These are phyloP conservation scores for Porcisia hertigi DNA, from an alignment of 208 protist genomes.

Conservation along the genomic window DNA sequence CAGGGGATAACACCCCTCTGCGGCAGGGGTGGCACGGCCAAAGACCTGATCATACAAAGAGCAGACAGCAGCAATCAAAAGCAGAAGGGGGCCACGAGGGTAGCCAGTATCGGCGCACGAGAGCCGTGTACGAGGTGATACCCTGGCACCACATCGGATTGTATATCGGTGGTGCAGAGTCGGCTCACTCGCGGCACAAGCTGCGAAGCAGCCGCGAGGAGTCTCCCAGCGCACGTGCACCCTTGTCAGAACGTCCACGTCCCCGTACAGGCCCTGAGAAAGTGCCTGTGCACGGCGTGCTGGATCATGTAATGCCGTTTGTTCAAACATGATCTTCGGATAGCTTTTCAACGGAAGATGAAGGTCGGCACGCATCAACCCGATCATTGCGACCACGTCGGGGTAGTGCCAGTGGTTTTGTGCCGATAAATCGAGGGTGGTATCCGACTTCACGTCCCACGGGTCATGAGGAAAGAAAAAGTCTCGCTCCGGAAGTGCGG, in stretches of 20 bases:
- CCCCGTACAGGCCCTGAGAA: slow-evolving; percentile 34
- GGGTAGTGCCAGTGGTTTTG: slow-evolving; percentile 35
- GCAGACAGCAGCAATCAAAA: slow-evolving; percentile 24
- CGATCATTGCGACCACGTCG: slow-evolving; percentile 57
- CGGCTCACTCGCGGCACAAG: slow-evolving; percentile 38
- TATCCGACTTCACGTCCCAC: background rate
- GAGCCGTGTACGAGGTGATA: background rate
- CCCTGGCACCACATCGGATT: background rate
- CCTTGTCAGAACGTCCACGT: slow-evolving; percentile 56
- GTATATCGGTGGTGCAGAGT: slow-evolving; percentile 5
- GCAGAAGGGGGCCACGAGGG: slow-evolving; percentile 17
- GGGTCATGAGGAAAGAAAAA: background rate
- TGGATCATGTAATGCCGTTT: slow-evolving; percentile 55
- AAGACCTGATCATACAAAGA: slow-evolving; percentile 24
- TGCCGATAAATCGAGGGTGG: background rate
- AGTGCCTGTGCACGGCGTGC: slow-evolving; percentile 44
- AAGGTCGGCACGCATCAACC: slow-evolving; percentile 37
- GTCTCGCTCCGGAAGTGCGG: background rate
- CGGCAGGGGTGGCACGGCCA: too few species aligned
- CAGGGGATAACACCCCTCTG: slow-evolving; percentile 2
- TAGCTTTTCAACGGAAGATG: slow-evolving; percentile 40
- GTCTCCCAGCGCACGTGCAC: slow-evolving; percentile 48
- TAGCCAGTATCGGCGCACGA: slow-evolving; percentile 19
- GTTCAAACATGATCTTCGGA: slow-evolving; percentile 55
- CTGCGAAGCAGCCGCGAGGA: slow-evolving; percentile 5